Conservation (phyloP, 1,139 yeast genomes). For the Suhomyces bokatorum region DNA sequence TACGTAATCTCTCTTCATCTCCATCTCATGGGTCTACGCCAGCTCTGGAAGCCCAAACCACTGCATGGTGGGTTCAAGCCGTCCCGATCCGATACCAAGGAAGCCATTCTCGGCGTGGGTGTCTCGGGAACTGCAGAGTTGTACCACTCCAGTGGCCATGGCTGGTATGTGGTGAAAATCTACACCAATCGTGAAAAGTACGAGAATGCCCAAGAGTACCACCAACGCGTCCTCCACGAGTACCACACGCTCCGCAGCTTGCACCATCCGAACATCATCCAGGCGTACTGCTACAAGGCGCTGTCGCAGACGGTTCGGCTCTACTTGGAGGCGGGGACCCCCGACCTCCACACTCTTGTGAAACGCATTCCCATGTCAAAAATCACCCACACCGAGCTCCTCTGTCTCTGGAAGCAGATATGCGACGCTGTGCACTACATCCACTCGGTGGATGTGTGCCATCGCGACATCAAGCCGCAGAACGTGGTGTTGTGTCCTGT, state of each 20-base stretch:
- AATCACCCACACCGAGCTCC: slow-evolving; percentile 17
- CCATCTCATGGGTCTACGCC: slow-evolving; percentile 2
- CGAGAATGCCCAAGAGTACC: slow-evolving; percentile 41
- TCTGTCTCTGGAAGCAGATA: slow-evolving; percentile 39
- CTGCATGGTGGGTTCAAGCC: not conserved
- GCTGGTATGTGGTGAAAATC: slow-evolving; percentile 41
- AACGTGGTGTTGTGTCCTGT: slow-evolving; percentile 34
- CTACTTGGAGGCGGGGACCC: slow-evolving; percentile 37
- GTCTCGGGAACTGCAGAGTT: slow-evolving; percentile 45
- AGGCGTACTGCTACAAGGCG: slow-evolving; percentile 27
- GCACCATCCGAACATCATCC: slow-evolving; percentile 37
- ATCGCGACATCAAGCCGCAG: slow-evolving; percentile 45
- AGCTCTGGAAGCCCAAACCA: not conserved
- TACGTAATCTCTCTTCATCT: not conserved
- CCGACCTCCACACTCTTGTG: slow-evolving; percentile 8
- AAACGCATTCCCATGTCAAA: slow-evolving; percentile 22
- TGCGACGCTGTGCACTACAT: slow-evolving; percentile 35
- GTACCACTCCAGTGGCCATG: slow-evolving; percentile 18
- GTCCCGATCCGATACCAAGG: slow-evolving; percentile 4
- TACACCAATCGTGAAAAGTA: slow-evolving; percentile 37
- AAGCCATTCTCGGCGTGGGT: slow-evolving; percentile 33
- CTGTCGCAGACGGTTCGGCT: slow-evolving; percentile 24
- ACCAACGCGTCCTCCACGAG: slow-evolving; percentile 38
- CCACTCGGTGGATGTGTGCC: slow-evolving; percentile 34
- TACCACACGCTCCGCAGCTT: slow-evolving; percentile 29